Evolutionary conservation across 1,139 yeast species (phyloP), one percentile per base, ranked within the genome.

Genomic region (Suhomyces terraborum): DNA sequence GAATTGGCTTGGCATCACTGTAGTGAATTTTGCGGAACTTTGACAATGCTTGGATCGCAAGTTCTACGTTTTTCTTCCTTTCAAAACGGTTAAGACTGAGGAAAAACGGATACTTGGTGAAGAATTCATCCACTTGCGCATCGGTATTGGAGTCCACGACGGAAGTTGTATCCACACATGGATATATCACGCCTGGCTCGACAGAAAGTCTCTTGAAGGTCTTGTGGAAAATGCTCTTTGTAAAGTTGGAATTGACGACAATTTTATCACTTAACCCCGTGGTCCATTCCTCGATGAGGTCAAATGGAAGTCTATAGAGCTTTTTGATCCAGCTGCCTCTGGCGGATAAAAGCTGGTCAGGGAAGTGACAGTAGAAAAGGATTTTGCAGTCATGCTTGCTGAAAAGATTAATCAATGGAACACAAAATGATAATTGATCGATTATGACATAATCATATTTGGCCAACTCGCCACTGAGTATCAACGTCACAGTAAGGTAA

Each of bases 331-430:
- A 35, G 3, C 84, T 71, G 1, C 73, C 67, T 37, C 84, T 82
- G 19, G 72, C 69, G 0, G 96, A 82, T 38, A 93, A 66, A 35
- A 85, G 68, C 57, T 87, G 87, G 62, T 93, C 99, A 0, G 99
- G 98, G 62, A 93, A 93, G 65, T 93, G 99, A 54, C 98, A 91
- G 62, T 93, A 93, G 59, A 93, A 93, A 38, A 93, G 62, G 4
- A 87, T 73, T 41, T 74, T 68, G 28, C 64, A 43, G 4, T 77
- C 59, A 40, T 70, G 45, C 40, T 62, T 48, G 44, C 75, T 70
- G 55, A 80, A 75, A 19, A 74, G 43, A 41, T 81, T 79, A 25
- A 93, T 53, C 19, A 91, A 53, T 4, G 98, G 98, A 3, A 93
- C 70, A 50, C 95, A 83, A 48, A 88, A 82, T 2, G 96, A 82